phyloP scores from a whole-genome alignment of 2,329 filamentous ascomycete genomes.

The Colletotrichum spinosum region DNA sequence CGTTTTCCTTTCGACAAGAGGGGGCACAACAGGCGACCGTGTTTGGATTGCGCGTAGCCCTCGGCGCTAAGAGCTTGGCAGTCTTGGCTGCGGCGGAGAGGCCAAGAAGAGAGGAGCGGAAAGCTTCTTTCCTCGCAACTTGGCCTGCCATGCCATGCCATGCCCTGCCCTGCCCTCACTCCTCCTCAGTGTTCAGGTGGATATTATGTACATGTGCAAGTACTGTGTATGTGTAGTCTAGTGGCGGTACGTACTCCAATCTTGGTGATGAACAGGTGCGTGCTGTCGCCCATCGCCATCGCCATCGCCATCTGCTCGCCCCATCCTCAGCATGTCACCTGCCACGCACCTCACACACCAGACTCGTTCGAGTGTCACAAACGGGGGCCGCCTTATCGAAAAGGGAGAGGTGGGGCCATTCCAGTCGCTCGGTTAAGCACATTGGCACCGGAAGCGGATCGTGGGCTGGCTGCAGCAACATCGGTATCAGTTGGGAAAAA shows the following conservation, averaged over 20 bases:
- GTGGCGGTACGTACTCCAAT: no score
- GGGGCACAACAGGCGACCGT: slow-evolving; percentile 23
- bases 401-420: slow-evolving; percentile 23
- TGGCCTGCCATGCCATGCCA: slow-evolving; percentile 15
- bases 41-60: slow-evolving; percentile 36
- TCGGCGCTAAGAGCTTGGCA: slow-evolving; percentile 34
- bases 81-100: slow-evolving; percentile 38
- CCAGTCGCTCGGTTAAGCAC: slow-evolving; percentile 17
- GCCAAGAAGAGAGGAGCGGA: slow-evolving; percentile 38
- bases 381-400: slow-evolving; percentile 15
- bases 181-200: no score
- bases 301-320: no score
- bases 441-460: slow-evolving; percentile 7
- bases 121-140: slow-evolving; percentile 35
- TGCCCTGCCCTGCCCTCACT: slow-evolving; percentile 1
- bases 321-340: slow-evolving; percentile 6
- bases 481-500: not conserved
- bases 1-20: slow-evolving; percentile 21
- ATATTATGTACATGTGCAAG: no score
- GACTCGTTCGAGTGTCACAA: no score
- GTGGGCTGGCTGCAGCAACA: slow-evolving; percentile 12
- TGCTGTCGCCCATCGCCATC: no score
- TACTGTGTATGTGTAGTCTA: no score
- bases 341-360: not conserved
- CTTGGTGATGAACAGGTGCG: no score